A percentile compares a stretch with the other conserved stretches of the same genome.
phyloP scores from a whole-genome alignment of 73 alveolate genomes.

The Tetrahymena elliotti region DNA sequence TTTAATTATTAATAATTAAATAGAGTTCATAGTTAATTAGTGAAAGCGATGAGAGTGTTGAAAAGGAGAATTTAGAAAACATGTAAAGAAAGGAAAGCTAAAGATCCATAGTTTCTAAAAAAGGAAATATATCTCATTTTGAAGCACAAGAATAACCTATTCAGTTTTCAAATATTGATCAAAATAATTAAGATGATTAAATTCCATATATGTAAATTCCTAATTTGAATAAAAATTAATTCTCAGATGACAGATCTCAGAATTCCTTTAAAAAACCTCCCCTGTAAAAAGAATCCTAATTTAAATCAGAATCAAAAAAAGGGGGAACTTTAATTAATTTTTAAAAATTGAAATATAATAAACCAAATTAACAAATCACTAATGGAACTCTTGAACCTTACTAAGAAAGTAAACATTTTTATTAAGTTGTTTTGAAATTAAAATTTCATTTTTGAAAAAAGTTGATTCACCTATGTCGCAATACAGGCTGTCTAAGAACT shows the following conservation, averaged over 20 bases:
- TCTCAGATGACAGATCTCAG: background rate
- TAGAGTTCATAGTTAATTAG: background rate
- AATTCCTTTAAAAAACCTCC: background rate
- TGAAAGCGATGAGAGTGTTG: background rate
- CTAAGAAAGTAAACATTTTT: background rate
- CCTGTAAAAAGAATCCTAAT: background rate
- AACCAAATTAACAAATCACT: background rate
- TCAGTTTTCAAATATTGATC: background rate
- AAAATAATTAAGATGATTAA: background rate
- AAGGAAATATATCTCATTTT: background rate
- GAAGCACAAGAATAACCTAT: background rate
- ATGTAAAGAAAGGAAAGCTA: background rate
- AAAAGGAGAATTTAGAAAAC: background rate
- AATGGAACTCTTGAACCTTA: background rate
- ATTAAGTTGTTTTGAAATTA: background rate
- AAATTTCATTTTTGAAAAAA: background rate
- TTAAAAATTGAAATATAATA: background rate
- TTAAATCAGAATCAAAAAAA: background rate
- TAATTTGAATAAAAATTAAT: no score
- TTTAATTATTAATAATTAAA: no score
- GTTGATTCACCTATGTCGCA: background rate
- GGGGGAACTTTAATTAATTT: background rate
- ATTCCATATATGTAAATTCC: background rate
- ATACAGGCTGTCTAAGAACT: background rate
- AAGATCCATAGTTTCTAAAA: background rate